These are phyloP conservation scores for Oryza brachyantha DNA, from an alignment of 176 grass and related monocot species.

Conservation along the genomic window DNA sequence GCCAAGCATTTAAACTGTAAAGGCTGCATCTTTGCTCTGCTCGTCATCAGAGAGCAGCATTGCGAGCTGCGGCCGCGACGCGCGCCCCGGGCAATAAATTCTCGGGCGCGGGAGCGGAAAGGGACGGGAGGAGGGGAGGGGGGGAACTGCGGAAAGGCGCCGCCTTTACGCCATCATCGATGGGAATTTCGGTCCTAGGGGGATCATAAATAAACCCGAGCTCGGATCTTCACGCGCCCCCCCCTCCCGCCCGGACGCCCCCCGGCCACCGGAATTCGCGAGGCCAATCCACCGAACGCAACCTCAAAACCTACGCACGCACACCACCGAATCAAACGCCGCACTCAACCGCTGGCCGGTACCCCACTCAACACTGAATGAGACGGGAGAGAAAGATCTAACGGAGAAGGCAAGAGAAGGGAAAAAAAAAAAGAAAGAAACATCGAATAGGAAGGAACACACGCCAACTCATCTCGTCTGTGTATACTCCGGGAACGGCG, in stretches of 20 bases:
- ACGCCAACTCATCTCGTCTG: neutral
- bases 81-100: conserved; percentile 48
- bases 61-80: conserved; percentile 9
- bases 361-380: no score
- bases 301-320: neutral
- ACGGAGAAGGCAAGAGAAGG: neutral
- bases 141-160: conserved; percentile 31
- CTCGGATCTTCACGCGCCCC: conserved; percentile 19
- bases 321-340: conserved; percentile 1
- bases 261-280: neutral
- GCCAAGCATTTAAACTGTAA: conserved; percentile 37
- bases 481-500: neutral
- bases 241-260: neutral
- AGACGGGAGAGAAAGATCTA: neutral
- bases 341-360: neutral
- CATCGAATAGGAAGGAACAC: neutral
- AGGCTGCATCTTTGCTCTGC: conserved; percentile 19
- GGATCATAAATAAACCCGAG: conserved; percentile 24
- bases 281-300: conserved; percentile 10
- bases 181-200: conserved; percentile 25
- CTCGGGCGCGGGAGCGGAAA: conserved; percentile 51
- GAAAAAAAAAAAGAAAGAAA: neutral
- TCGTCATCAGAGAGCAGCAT: neutral
- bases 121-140: conserved; percentile 43
- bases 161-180: conserved; percentile 36